Evolutionary conservation across 306 rosid genomes (phyloP).

Genomic region (Cucurbita moschata): DNA sequence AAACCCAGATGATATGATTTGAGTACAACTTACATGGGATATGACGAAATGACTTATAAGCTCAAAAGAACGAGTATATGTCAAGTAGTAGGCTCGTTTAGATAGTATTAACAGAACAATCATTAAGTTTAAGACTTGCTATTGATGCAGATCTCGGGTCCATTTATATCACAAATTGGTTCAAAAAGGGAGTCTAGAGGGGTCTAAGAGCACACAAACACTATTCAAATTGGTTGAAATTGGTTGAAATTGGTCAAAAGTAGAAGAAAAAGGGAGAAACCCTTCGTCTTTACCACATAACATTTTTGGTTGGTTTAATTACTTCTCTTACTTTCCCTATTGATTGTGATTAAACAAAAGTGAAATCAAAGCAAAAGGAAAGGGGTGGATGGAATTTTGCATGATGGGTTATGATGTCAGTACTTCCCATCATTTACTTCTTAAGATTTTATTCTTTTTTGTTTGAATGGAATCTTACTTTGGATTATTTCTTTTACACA

Average conservation of each 20-base stretch:
- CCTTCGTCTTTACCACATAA: constrained; percentile 5
- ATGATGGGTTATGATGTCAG: constrained; percentile 10
- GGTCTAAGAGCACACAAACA: neutral
- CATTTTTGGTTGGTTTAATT: neutral
- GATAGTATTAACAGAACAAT: too few species aligned
- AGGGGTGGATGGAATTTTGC: constrained; percentile 3
- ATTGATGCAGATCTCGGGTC: neutral
- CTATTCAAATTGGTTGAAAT: neutral
- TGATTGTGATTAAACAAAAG: constrained; percentile 3
- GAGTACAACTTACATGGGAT: too few species aligned
- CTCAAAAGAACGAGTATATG: too few species aligned
- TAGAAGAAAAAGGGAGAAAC: neutral
- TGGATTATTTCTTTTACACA: neutral
- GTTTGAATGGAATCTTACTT: constrained; percentile 5
- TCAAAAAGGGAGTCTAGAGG: neutral
- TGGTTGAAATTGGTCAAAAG: constrained; percentile 9
- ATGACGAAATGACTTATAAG: too few species aligned
- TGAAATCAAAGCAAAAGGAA: constrained; percentile 4
- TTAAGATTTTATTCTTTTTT: constrained; percentile 3
- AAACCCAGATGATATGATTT: too few species aligned
- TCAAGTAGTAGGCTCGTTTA: too few species aligned
- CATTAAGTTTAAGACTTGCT: too few species aligned
- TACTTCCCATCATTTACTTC: constrained; percentile 9
- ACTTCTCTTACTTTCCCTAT: neutral
- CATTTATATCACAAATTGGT: neutral